Percentiles rank a stretch among this genome's conserved stretches.
These are phyloP conservation scores for Xylaria sp. DNA, from an alignment of 2,329 filamentous ascomycete species.

Conservation along the genomic window DNA sequence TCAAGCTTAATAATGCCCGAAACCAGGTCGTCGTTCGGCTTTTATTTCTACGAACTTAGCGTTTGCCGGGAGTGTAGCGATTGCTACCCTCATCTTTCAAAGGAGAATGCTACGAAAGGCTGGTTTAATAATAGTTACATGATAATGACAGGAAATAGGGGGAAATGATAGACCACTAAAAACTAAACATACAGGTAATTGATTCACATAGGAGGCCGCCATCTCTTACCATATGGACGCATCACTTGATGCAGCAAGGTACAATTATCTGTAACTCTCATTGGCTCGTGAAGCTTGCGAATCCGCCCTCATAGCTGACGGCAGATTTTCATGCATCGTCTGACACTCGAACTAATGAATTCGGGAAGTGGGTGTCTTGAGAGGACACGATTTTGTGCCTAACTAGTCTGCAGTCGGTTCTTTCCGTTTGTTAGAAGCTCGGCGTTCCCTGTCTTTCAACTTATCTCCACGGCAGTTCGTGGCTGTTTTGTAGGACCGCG, in stretches of 20 bases:
- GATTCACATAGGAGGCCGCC: too few species aligned
- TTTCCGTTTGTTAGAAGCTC: neutral
- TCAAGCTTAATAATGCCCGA: conserved; percentile 7
- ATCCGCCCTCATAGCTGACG: conserved; percentile 25
- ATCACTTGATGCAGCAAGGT: conserved; percentile 1
- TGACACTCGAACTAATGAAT: neutral
- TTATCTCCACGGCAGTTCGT: neutral
- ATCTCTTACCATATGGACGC: neutral
- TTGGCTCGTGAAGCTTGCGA: conserved; percentile 7
- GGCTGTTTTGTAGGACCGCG: neutral
- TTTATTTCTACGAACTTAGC: conserved; percentile 11
- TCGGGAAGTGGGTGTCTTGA: neutral
- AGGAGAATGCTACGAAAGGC: neutral
- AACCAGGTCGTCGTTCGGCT: neutral
- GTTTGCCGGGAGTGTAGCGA: neutral
- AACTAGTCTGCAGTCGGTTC: neutral
- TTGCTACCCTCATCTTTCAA: neutral
- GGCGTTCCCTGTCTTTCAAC: neutral
- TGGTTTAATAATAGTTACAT: neutral
- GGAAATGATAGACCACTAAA: neutral
- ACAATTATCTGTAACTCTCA: neutral
- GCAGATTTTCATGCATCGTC: conserved; percentile 23
- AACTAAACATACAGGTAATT: neutral
- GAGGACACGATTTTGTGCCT: neutral
- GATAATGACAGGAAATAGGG: neutral